Evolutionary conservation across 2,329 filamentous ascomycete species (phyloP).

Genomic region (Ambrosiella cleistominuta): DNA sequence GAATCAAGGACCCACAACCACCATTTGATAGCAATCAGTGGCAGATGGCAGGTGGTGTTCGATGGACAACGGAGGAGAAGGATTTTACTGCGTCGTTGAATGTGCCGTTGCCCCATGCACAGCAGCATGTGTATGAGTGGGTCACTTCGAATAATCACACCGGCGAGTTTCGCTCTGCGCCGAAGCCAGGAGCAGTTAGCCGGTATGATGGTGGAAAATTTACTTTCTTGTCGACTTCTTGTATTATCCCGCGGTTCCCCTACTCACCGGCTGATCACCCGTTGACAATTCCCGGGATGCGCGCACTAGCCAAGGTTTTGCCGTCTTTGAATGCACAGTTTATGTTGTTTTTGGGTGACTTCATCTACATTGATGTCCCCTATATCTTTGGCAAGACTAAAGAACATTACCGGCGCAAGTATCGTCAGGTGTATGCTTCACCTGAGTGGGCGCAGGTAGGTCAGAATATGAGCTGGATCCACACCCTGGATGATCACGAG

Average conservation of each 20-base stretch:
- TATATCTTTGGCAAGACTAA: constrained; percentile 52
- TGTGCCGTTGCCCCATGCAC: constrained; percentile 43
- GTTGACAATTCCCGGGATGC: constrained; percentile 64
- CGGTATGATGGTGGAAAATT: constrained; percentile 49
- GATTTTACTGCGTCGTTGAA: constrained; percentile 64
- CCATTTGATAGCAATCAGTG: constrained; percentile 42
- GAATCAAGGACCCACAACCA: constrained; percentile 32
- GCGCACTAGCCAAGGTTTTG: constrained; percentile 55
- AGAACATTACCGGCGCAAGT: constrained; percentile 75
- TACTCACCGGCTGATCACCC: constrained; percentile 75
- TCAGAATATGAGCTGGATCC: constrained; percentile 83
- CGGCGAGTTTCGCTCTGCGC: constrained; percentile 65
- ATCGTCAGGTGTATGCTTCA: constrained; percentile 87
- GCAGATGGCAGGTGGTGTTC: constrained; percentile 48
- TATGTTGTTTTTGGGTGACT: constrained; percentile 71
- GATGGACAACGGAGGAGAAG: constrained; percentile 52
- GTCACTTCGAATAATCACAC: constrained; percentile 70
- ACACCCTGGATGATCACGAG: constrained; percentile 92
- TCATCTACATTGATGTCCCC: constrained; percentile 84
- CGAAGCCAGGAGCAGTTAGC: constrained; percentile 46
- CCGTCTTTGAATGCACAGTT: constrained; percentile 57
- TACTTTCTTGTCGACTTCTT: constrained; percentile 83
- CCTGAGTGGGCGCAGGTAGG: constrained; percentile 71
- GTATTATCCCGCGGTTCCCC: constrained; percentile 71
- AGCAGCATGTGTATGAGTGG: constrained; percentile 68